Evolutionary conservation across 2,329 filamentous ascomycete genomes (phyloP).

Genomic region (Zymoseptoria crescenta): DNA sequence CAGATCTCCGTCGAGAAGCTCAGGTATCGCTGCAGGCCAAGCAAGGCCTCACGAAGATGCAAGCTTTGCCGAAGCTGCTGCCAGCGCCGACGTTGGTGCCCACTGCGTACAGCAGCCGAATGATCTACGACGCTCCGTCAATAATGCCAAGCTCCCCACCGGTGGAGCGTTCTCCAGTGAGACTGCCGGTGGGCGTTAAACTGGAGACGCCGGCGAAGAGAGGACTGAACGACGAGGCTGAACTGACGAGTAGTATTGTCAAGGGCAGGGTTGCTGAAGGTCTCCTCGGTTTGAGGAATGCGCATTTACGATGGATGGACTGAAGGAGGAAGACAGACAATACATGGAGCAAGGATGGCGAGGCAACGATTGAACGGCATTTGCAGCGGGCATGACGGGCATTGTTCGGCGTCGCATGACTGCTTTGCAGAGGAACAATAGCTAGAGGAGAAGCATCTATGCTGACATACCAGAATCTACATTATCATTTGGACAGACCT

Average conservation of each 20-base stretch:
- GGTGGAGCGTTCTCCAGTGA: slow-evolving; percentile 12
- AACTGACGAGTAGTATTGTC: slow-evolving; percentile 41
- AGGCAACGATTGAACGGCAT: background rate
- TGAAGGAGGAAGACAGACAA: background rate
- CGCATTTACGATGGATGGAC: background rate
- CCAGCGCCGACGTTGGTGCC: slow-evolving; percentile 35
- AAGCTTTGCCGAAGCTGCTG: background rate
- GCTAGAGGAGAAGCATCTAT: background rate
- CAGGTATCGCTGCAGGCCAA: background rate
- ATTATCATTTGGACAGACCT: background rate
- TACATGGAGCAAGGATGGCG: background rate
- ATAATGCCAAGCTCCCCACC: slow-evolving; percentile 13
- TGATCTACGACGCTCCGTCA: slow-evolving; percentile 23
- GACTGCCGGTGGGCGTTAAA: slow-evolving; percentile 4
- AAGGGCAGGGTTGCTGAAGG: slow-evolving; percentile 47
- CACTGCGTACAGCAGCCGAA: slow-evolving; percentile 32
- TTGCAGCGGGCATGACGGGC: background rate
- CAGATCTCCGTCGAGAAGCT: slow-evolving; percentile 17
- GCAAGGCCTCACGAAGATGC: background rate
- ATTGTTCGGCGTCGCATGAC: background rate
- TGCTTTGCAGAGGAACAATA: background rate
- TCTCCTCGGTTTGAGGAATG: slow-evolving; percentile 40
- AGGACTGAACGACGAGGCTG: slow-evolving; percentile 19
- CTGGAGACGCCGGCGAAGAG: slow-evolving; percentile 8
- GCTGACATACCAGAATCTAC: background rate